Base-by-base conservation (phyloP, 176 grass and related monocot species). In the Hsuehochloa calcarea region DNA sequence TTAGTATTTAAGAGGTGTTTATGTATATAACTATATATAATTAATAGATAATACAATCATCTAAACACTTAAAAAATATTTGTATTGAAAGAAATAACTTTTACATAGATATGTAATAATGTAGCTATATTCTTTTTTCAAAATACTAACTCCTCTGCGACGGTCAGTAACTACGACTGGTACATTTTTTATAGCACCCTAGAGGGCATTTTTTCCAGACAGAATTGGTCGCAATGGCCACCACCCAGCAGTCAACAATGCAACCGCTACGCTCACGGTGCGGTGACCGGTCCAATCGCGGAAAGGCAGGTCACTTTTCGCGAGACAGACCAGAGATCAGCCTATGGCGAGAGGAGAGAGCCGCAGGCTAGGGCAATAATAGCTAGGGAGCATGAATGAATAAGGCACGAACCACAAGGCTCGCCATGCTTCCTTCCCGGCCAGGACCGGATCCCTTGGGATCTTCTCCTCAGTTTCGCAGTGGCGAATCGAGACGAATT, bases 281-380 rank as follows among this genome's bases (percentile, higher is more conserved):
- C 8, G 65, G 66, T 62, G 67, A 81, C 77, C 45, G 69, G 77
- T 80, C 77, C 77, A 46, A 45, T 81, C 77, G 10, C 77, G 7
- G 34, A 56, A 87, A 80, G 77, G 16, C 4, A 34, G 59, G 37
- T 8, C 77, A 1, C 85, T 87, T 80, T 50, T 66, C 45, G 56
- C 65, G 66, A 70, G 84, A 50, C 74, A 25, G 1, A 25, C 59
- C 83, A 68, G 74, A 60, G 38, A 62, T 9, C 41, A 46, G 27
- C 41, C 81, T 16, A 62, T 73, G 55, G 19, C 55, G 26, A 1
- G 4, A 11, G 8, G 25, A 22, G 26, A 22, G 44, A 14, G 66
- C 40, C 9, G 66, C 35, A 31, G 46, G 26, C 4, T 50, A 47
- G 64, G 64, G 64, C 27, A 15, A 26, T 9, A 34, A 26, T 9